phyloP scores from a whole-genome alignment of 352 stramenopile species.

The Phytophthora cactorum region DNA sequence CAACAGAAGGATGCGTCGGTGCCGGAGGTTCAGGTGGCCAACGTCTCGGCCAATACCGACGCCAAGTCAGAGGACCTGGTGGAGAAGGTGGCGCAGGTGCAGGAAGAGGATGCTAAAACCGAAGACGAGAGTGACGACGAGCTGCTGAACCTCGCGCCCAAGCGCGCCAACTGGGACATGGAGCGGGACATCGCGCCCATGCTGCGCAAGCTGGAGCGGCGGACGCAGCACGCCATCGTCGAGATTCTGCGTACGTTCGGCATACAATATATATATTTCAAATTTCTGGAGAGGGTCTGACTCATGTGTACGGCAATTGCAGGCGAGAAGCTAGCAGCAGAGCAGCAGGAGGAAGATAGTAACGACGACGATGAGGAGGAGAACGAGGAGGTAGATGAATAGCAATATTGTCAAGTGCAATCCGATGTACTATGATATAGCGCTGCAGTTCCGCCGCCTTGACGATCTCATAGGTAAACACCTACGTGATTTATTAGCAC shows the following conservation, averaged over 20 bases:
- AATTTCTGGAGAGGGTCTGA: not conserved
- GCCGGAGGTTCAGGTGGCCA: conserved; percentile 20
- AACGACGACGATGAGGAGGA: conserved; percentile 68
- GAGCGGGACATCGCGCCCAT: conserved; percentile 87
- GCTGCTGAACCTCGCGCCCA: conserved; percentile 76
- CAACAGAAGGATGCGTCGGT: conserved; percentile 13
- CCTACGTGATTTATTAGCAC: conserved; percentile 6
- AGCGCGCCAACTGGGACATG: conserved; percentile 90
- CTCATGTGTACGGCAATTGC: conserved; percentile 5
- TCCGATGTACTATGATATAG: conserved; percentile 36
- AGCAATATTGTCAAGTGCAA: conserved; percentile 24
- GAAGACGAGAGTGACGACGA: conserved; percentile 69
- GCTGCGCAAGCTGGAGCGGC: conserved; percentile 87
- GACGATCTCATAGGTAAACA: not conserved
- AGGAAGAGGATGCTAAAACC: conserved; percentile 33
- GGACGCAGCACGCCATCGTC: conserved; percentile 87
- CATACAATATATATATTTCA: not conserved
- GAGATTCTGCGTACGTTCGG: conserved; percentile 80
- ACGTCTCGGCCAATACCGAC: not conserved
- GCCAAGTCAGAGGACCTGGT: conserved; percentile 17
- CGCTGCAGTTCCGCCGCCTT: conserved; percentile 7
- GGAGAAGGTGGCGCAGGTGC: conserved; percentile 32
- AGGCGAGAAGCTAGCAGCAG: conserved; percentile 85
- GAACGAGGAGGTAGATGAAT: conserved; percentile 34
- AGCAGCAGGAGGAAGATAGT: conserved; percentile 66